Percentiles rank a stretch among this genome's conserved stretches.
Conservation (phyloP, 2,329 filamentous ascomycete species). For the Colletotrichum somersetense region DNA sequence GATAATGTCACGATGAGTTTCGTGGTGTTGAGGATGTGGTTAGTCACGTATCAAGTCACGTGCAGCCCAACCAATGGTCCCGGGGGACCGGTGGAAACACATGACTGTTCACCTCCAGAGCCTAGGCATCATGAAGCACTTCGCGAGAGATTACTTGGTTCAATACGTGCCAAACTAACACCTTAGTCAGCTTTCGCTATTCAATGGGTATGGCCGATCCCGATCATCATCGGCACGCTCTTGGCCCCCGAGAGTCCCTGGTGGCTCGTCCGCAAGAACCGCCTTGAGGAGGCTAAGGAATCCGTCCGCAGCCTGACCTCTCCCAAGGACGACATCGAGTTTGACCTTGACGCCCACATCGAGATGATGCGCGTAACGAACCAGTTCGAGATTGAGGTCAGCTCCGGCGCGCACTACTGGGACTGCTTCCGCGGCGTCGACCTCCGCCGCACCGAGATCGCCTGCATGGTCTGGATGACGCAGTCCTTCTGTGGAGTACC, state of each 20-base stretch:
- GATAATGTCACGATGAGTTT: too few species aligned
- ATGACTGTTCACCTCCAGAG: too few species aligned
- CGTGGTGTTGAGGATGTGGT: too few species aligned
- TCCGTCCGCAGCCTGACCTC: constrained; percentile 31
- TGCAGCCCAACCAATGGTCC: too few species aligned
- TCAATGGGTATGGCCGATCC: constrained; percentile 44
- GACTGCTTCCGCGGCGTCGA: constrained; percentile 45
- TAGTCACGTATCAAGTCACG: too few species aligned
- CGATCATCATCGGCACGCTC: constrained; percentile 42
- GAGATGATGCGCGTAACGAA: constrained; percentile 49
- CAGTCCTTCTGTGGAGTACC: constrained; percentile 47
- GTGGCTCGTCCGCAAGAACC: constrained; percentile 46
- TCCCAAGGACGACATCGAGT: constrained; percentile 43
- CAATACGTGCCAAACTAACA: neutral
- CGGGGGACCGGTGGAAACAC: too few species aligned
- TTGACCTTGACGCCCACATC: constrained; percentile 43
- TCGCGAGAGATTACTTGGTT: too few species aligned
- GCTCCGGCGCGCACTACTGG: constrained; percentile 42
- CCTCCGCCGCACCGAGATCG: constrained; percentile 48
- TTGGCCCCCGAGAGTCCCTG: constrained; percentile 46
- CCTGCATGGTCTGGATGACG: constrained; percentile 46
- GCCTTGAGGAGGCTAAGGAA: constrained; percentile 44
- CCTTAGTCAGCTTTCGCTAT: constrained; percentile 49
- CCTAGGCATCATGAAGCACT: too few species aligned
- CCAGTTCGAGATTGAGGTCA: constrained; percentile 48